These are phyloP conservation scores for Paraphoma chrysanthemicola DNA, from an alignment of 2,329 filamentous ascomycete species.

Conservation along the genomic window DNA sequence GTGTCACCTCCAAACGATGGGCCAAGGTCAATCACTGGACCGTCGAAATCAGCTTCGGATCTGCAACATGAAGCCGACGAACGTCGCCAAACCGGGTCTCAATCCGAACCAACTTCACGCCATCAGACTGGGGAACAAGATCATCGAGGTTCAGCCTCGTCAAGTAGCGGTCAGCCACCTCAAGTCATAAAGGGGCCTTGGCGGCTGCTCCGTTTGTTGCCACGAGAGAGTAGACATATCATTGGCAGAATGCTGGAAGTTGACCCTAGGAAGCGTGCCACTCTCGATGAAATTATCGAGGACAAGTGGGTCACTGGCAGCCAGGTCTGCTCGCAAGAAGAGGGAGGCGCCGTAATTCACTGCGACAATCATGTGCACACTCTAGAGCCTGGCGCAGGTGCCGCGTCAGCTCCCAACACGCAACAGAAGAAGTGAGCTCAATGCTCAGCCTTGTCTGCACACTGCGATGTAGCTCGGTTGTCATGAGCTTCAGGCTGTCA, in stretches of 20 bases:
- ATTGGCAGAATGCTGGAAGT: conserved; percentile 92
- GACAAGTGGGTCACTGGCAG: conserved; percentile 92
- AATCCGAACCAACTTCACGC: conserved; percentile 52
- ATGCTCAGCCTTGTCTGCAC: neutral
- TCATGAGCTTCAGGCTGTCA: neutral
- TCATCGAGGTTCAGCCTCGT: conserved; percentile 25
- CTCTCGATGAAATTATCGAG: conserved; percentile 82
- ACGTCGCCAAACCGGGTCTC: conserved; percentile 29
- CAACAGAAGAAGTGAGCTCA: conserved; percentile 43
- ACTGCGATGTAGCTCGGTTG: neutral
- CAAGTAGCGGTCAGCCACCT: conserved; percentile 38
- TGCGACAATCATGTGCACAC: conserved; percentile 84
- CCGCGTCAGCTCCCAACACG: conserved; percentile 35
- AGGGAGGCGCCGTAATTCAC: conserved; percentile 73
- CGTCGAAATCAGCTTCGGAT: conserved; percentile 41
- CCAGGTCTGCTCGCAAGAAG: conserved; percentile 80
- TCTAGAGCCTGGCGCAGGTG: conserved; percentile 69
- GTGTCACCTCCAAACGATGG: conserved; percentile 75
- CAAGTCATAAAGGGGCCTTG: conserved; percentile 87
- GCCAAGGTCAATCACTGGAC: conserved; percentile 38
- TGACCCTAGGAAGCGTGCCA: conserved; percentile 81
- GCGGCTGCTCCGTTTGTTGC: conserved; percentile 84
- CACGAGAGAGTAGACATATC: conserved; percentile 87
- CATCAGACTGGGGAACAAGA: conserved; percentile 38
- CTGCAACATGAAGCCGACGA: conserved; percentile 45